A percentile compares a stretch with the other conserved stretches of the same genome.
Conservation (phyloP, 1,284 basidiomycete genomes). For the Kwoniella shivajii region DNA sequence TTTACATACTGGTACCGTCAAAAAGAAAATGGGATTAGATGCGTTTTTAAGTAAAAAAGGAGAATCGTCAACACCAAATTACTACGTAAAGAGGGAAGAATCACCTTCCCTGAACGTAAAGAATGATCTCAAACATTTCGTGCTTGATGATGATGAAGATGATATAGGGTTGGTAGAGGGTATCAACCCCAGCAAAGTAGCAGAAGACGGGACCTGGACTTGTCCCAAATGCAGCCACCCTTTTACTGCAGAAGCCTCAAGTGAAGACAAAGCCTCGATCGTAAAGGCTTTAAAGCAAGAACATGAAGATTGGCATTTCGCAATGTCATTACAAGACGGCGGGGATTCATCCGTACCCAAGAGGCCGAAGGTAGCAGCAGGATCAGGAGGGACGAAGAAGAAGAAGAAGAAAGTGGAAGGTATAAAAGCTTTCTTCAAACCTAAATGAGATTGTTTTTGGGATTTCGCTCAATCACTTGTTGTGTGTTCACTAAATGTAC, state of each 20-base stretch:
- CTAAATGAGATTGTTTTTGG: slow-evolving; percentile 22
- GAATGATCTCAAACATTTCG: slow-evolving; percentile 27
- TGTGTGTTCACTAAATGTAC: neutral
- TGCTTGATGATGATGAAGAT: neutral
- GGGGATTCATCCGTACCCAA: slow-evolving; percentile 4
- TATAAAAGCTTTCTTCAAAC: slow-evolving; percentile 74
- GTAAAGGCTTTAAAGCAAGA: slow-evolving; percentile 65
- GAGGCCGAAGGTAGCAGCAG: slow-evolving; percentile 1
- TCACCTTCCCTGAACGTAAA: neutral
- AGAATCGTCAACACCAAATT: neutral
- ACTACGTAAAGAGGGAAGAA: neutral
- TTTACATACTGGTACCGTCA: slow-evolving; percentile 23
- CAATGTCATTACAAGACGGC: slow-evolving; percentile 65
- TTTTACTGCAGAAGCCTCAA: slow-evolving; percentile 12
- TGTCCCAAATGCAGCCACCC: slow-evolving; percentile 34
- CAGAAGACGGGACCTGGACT: slow-evolving; percentile 17
- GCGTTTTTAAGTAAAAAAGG: slow-evolving; percentile 26
- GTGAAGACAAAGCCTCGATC: slow-evolving; percentile 53
- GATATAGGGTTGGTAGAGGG: neutral
- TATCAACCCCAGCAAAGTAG: neutral
- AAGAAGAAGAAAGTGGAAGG: slow-evolving; percentile 57
- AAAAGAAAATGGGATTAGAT: slow-evolving; percentile 35
- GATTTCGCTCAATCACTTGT: neutral
- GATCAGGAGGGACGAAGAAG: slow-evolving; percentile 48
- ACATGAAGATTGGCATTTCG: slow-evolving; percentile 85